Base-by-base conservation (phyloP, 345 rosid species). In the thale cress (Arabidopsis thaliana) region DNA sequence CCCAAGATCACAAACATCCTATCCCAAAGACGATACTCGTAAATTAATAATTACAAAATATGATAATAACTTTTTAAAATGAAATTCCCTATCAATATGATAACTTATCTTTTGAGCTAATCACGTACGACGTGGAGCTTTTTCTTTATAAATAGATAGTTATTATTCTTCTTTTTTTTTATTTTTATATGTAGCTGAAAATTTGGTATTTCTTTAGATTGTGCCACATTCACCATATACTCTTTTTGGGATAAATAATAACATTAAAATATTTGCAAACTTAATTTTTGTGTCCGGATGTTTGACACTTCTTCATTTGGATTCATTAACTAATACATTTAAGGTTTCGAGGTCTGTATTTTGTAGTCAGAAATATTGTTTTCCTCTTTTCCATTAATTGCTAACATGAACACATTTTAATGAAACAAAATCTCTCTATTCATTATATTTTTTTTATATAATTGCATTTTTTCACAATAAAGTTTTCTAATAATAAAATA, bases 1-100 rank as follows among this genome's bases (percentile, higher is more conserved):
- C 36, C 77, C 70, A 62, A 41, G 44, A 72, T 72, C 63, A 41
- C 69, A 62, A 62, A 63, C 76, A 72, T 62, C 60, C 45, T 52
- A 59, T 62, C 60, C 33, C 45, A 30, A 32, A 41, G 16, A 42
- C 22, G 69, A 72, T 63, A 73, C 53, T 63, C 68, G 44, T 52
- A 53, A 50, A 52, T 28, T 20, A 32, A 12, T 30, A 40, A 20
- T 41, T 30, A 72, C 45, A 60, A 45, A 46, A 30, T 24, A 24
- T 24, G 12, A 30, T 12, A 24, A 38, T 24, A 23, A 40, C 1
- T 4, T 36, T 59, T 20, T 1, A 0, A 7, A 41, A 22, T 58
- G 10, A 45, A 57, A 69, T 44, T 16, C 44, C 20, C 14, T 38
- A 53, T 28, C 40, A 28, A 66, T 24, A 67, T 8, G 49, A 13